Evolutionary conservation across 139 green algal genomes (phyloP), one percentile per base, ranked within the genome.

Genomic region (Ettlia oleoabundans): DNA sequence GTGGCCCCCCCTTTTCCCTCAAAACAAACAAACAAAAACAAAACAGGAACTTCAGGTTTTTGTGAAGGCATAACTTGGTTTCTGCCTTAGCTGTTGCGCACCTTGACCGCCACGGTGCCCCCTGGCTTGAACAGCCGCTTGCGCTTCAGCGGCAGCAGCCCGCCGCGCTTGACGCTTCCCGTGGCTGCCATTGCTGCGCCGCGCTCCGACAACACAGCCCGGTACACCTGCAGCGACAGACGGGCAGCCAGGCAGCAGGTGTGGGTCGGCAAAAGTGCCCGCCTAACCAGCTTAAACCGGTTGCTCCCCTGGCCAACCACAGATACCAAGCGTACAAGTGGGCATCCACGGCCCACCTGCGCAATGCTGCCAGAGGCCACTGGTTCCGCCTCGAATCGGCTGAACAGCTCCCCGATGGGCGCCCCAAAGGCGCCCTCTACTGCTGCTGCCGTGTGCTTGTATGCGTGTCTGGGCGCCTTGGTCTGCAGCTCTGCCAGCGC

Each of bases 321-420:
- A n/a, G 64, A 33, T 33, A 71, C 32, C 18, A 21, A 64, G n/a
- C 22, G 28, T 64, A 4, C 22, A 5, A 5, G 7, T 21, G 3
- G 3, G 6, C 6, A 13, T 21, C 53, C 28, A 24, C 53, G 18
- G 21, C 42, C 28, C 70, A 78, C 70, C 92, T 99, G 97, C 24
- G 95, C 97, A 33, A 99, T 97, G 88, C 91, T 97, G 58, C 96
- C 97, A 24, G 86, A 95, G 3, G 97, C 97, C 13, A 99, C 76
- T 0, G 97, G 92, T 61, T 90, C 73, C 18, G 89, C 61, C 37
- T 98, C 93, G 55, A 99, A 97, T 24, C 69, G 78, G 18, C 92
- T 86, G 66, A 99, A 99, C 38, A 98, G 81, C 35, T 93, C 43
- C 2, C 93, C 83, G 28, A 98, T 65, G 37, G 88, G 75, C 24